These are phyloP conservation scores for Zymoseptoria tritici DNA, from an alignment of 2,329 filamentous ascomycete species.

Conservation along the genomic window DNA sequence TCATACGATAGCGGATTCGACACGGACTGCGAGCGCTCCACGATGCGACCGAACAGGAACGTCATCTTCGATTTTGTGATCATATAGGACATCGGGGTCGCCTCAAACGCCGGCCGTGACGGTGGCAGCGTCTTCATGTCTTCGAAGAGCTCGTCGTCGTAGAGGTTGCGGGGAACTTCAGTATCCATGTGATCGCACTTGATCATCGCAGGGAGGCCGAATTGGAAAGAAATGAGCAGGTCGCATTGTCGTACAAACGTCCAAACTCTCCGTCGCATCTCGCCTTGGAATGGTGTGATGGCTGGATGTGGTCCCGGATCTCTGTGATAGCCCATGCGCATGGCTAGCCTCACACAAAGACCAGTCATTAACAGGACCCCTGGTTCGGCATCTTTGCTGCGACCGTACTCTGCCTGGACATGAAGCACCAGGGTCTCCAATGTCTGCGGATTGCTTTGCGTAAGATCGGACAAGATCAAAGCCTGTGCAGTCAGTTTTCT, in stretches of 20 bases:
- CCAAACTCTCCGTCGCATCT: conserved; percentile 60
- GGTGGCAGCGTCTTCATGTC: conserved; percentile 60
- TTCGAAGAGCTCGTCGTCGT: conserved; percentile 71
- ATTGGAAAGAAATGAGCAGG: conserved; percentile 68
- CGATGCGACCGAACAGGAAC: conserved; percentile 62
- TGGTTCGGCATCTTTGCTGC: conserved; percentile 65
- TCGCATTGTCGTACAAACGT: conserved; percentile 66
- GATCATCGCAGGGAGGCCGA: conserved; percentile 57
- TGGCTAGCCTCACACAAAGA: conserved; percentile 54
- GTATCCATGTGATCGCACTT: conserved; percentile 69
- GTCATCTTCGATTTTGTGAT: conserved; percentile 65
- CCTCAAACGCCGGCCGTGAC: conserved; percentile 59
- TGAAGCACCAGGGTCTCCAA: conserved; percentile 74
- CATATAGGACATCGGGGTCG: conserved; percentile 72
- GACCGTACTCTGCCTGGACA: conserved; percentile 66
- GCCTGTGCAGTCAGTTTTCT: conserved; percentile 70
- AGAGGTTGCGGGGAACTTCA: conserved; percentile 66
- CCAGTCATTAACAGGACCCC: conserved; percentile 55
- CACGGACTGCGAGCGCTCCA: conserved; percentile 58
- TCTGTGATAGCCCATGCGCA: conserved; percentile 71
- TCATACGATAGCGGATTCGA: conserved; percentile 54
- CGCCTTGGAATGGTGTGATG: conserved; percentile 66
- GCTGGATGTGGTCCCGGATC: conserved; percentile 67
- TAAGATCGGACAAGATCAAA: conserved; percentile 68
- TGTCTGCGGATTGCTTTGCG: conserved; percentile 64